Conservation (phyloP, 768 basidiomycete species). For the Clavulina sp. region DNA sequence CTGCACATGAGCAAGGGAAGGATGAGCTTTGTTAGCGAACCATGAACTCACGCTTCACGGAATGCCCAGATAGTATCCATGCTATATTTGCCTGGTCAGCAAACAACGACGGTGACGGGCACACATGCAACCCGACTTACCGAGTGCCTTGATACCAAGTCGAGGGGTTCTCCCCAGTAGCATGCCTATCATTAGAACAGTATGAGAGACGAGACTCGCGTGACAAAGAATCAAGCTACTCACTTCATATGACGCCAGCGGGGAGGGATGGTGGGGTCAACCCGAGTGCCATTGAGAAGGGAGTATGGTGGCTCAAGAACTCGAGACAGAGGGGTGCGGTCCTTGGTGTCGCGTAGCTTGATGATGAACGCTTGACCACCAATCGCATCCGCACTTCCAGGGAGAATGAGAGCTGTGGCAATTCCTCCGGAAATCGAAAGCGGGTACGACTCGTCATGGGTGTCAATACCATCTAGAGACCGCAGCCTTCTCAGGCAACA, state of each 20-base stretch:
- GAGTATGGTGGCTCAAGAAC: slow-evolving; percentile 57
- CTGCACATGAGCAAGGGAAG: slow-evolving; percentile 1
- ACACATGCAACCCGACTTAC: no score
- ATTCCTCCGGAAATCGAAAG: slow-evolving; percentile 75
- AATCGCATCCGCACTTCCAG: slow-evolving; percentile 43
- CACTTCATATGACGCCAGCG: slow-evolving; percentile 72
- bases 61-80: slow-evolving; percentile 67
- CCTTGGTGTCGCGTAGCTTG: slow-evolving; percentile 51
- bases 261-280: slow-evolving; percentile 29
- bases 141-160: slow-evolving; percentile 18
- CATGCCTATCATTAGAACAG: slow-evolving; percentile 5
- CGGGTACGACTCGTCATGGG: slow-evolving; percentile 57
- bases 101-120: no score
- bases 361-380: slow-evolving; percentile 69
- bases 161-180: slow-evolving; percentile 34
- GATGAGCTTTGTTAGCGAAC: neutral
- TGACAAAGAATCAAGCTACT: slow-evolving; percentile 11
- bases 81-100: slow-evolving; percentile 24
- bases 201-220: neutral
- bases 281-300: slow-evolving; percentile 23
- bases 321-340: slow-evolving; percentile 49
- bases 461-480: slow-evolving; percentile 71
- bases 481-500: slow-evolving; percentile 29
- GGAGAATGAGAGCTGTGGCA: slow-evolving; percentile 66
- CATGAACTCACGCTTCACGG: slow-evolving; percentile 30